Evolutionary conservation across 495 filamentous ascomycete species (phyloP).

Genomic region (Lentithecium fluviatile): DNA sequence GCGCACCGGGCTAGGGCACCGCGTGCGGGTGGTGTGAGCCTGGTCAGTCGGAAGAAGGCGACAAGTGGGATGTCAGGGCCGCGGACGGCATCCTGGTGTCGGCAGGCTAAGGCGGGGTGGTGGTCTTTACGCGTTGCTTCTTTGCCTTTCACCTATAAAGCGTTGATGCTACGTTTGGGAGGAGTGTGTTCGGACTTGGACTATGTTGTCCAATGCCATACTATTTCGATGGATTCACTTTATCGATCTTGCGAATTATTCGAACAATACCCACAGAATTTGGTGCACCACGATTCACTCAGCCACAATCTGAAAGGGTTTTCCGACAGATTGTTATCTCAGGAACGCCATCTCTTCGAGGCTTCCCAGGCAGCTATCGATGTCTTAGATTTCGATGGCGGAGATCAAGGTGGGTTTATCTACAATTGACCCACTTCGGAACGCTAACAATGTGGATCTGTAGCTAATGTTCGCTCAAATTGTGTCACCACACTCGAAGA

Average conservation of each 20-base stretch:
- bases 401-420: conserved; percentile 1
- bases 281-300: conserved; percentile 1
- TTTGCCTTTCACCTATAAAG: no score
- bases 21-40: no score
- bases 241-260: neutral
- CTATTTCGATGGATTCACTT: neutral
- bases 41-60: no score
- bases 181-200: neutral
- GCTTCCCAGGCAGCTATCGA: conserved; percentile 21
- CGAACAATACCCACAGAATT: conserved; percentile 13
- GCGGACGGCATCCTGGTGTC: no score
- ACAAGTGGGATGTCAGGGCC: no score
- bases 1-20: no score
- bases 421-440: neutral
- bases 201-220: neutral
- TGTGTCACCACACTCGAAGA: conserved; percentile 3
- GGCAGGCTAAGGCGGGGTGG: no score
- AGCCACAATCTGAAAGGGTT: conserved; percentile 8
- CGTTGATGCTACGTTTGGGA: no score
- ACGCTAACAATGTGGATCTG: neutral
- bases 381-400: conserved; percentile 14
- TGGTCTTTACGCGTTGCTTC: no score
- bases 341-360: conserved; percentile 11
- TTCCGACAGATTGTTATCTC: neutral
- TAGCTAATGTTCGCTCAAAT: neutral